Percentiles rank a stretch among this genome's conserved stretches.
Conservation (phyloP, 129 eudicot genomes). For the Dittrichia graveolens region DNA sequence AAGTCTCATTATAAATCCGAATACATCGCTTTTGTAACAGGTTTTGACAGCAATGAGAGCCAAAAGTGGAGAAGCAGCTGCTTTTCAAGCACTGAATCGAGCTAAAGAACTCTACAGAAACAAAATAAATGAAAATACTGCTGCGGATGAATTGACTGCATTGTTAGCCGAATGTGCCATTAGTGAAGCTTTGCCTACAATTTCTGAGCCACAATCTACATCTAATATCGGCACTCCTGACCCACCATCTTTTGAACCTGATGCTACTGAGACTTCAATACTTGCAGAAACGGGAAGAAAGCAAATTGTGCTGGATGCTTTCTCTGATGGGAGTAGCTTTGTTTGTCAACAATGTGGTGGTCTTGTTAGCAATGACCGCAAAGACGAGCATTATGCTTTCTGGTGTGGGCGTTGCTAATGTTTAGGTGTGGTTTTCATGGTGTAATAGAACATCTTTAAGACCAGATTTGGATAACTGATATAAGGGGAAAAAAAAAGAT, state of each 20-base stretch:
- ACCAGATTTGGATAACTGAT: constrained; percentile 5
- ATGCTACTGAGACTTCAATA: constrained; percentile 54
- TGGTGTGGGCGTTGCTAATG: constrained; percentile 57
- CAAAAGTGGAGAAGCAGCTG: constrained; percentile 75
- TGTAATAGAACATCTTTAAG: constrained; percentile 17
- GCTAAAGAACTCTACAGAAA: constrained; percentile 68
- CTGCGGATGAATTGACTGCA: constrained; percentile 78
- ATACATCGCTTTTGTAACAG: constrained; percentile 34
- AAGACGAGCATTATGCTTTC: constrained; percentile 72
- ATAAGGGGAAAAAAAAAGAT: constrained; percentile 6
- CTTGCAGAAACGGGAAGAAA: constrained; percentile 70
- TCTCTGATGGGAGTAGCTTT: constrained; percentile 80
- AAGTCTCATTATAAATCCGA: not conserved
- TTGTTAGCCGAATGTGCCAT: constrained; percentile 88
- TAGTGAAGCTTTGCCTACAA: constrained; percentile 51
- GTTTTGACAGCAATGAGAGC: constrained; percentile 69
- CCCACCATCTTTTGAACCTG: constrained; percentile 36
- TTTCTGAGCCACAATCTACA: constrained; percentile 13
- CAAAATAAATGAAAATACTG: constrained; percentile 55
- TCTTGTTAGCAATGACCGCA: constrained; percentile 69
- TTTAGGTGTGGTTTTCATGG: constrained; percentile 10
- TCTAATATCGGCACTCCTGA: constrained; percentile 11
- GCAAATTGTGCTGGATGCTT: constrained; percentile 73
- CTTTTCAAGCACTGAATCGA: constrained; percentile 50
- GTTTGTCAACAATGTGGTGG: constrained; percentile 82